These are phyloP conservation scores for Iodosphaeria phyllophila DNA, from an alignment of 2,329 filamentous ascomycete species.

Conservation along the genomic window DNA sequence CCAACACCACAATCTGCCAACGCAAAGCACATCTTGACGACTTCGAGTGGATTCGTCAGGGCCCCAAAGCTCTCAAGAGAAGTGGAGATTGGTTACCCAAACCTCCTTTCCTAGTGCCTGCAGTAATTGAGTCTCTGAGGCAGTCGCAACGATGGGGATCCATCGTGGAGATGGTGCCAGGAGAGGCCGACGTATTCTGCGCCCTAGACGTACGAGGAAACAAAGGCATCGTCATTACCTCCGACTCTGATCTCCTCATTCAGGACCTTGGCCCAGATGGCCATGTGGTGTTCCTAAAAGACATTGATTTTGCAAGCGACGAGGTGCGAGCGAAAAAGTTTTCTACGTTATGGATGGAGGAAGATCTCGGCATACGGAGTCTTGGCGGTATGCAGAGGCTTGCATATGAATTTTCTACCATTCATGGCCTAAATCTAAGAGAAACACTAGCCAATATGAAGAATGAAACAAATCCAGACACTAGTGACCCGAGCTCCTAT, in stretches of 20 bases:
- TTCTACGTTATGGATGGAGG: too few relatives aligned
- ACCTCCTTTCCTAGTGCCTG: conserved; percentile 57
- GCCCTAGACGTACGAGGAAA: conserved; percentile 39
- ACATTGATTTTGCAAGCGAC: conserved; percentile 26
- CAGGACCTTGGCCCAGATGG: conserved; percentile 47
- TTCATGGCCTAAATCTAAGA: too few relatives aligned
- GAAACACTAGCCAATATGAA: too few relatives aligned
- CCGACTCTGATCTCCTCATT: conserved; percentile 74
- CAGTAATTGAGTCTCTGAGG: conserved; percentile 53
- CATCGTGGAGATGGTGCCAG: conserved; percentile 45
- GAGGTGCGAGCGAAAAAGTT: conserved; percentile 6
- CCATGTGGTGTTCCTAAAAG: conserved; percentile 48
- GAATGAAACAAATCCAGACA: too few relatives aligned
- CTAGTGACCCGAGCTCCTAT: too few relatives aligned
- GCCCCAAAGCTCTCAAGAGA: background rate
- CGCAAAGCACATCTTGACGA: conserved; percentile 7
- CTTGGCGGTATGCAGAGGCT: conserved; percentile 11
- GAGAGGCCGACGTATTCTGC: conserved; percentile 73
- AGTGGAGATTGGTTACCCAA: conserved; percentile 12
- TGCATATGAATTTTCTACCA: conserved; percentile 11
- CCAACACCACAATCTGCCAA: too few relatives aligned
- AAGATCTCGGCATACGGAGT: too few relatives aligned
- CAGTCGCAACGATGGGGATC: conserved; percentile 19
- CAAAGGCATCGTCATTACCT: conserved; percentile 47
- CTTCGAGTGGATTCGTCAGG: conserved; percentile 6